These are phyloP conservation scores for Fusarium anguioides DNA, from an alignment of 2,329 filamentous ascomycete genomes.

Conservation along the genomic window DNA sequence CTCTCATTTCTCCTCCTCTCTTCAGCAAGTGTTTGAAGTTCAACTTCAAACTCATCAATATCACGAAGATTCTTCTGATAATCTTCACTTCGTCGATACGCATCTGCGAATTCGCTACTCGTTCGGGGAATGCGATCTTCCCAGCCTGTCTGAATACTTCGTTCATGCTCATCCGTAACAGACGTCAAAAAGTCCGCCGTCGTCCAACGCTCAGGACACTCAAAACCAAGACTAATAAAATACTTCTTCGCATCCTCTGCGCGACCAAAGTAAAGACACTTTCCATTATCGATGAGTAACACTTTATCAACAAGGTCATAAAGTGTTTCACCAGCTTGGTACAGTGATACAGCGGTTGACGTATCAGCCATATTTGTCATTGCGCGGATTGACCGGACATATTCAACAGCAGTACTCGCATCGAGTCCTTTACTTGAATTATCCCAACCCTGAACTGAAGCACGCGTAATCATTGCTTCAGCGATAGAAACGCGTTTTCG, in stretches of 20 bases:
- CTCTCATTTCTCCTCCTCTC: constrained; percentile 69
- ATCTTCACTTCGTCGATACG: constrained; percentile 71
- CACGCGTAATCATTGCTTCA: constrained; percentile 70
- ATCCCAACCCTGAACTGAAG: constrained; percentile 77
- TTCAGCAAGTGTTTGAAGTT: constrained; percentile 61
- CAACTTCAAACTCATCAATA: constrained; percentile 71
- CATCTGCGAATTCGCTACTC: constrained; percentile 71
- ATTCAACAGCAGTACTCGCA: constrained; percentile 78
- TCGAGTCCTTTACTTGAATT: constrained; percentile 79
- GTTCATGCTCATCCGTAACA: constrained; percentile 78
- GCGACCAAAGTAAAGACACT: constrained; percentile 77
- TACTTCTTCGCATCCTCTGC: constrained; percentile 72
- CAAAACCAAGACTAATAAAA: constrained; percentile 77
- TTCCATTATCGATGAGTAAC: constrained; percentile 76
- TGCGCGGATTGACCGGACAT: constrained; percentile 70
- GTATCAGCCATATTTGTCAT: constrained; percentile 78
- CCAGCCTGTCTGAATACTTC: constrained; percentile 73
- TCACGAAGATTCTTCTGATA: constrained; percentile 72
- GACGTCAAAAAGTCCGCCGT: constrained; percentile 82
- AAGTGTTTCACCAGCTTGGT: constrained; percentile 74
- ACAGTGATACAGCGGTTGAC: constrained; percentile 77
- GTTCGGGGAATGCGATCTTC: constrained; percentile 76
- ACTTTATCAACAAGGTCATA: constrained; percentile 80
- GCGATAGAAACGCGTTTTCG: constrained; percentile 81
- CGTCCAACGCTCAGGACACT: constrained; percentile 76